Percentiles rank a stretch among this genome's conserved stretches.
Evolutionary conservation across 2,329 filamentous ascomycete species (phyloP).

Genomic region (Diaporthe sp.): DNA sequence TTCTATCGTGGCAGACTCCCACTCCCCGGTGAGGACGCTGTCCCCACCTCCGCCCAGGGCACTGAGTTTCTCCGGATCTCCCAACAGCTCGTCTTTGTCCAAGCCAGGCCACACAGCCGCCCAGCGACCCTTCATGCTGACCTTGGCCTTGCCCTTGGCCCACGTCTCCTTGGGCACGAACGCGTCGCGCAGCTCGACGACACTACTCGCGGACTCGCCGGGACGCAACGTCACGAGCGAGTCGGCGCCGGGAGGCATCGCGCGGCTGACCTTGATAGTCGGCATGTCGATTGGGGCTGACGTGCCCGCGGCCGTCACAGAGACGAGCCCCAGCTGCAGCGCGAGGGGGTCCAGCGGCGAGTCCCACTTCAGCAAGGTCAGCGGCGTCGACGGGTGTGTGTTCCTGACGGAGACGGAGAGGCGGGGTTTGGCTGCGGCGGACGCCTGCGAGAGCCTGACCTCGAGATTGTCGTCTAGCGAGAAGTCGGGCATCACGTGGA

Average conservation of each 20-base stretch:
- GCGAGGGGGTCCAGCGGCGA: slow-evolving; percentile 60
- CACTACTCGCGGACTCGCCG: slow-evolving; percentile 43
- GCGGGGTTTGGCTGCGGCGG: slow-evolving; percentile 41
- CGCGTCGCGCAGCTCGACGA: slow-evolving; percentile 1
- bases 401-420: slow-evolving; percentile 56
- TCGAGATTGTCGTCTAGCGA: background rate
- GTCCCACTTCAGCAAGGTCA: slow-evolving; percentile 58
- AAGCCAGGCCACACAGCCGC: background rate
- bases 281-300: slow-evolving; percentile 52
- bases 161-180: background rate
- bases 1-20: background rate
- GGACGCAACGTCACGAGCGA: slow-evolving; percentile 54
- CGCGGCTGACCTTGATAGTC: slow-evolving; percentile 52
- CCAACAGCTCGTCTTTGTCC: background rate
- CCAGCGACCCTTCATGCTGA: background rate
- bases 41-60: slow-evolving; percentile 8
- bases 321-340: slow-evolving; percentile 56
- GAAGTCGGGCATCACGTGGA: slow-evolving; percentile 10
- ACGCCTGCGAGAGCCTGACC: background rate
- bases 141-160: slow-evolving; percentile 41
- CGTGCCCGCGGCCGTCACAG: slow-evolving; percentile 52
- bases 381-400: slow-evolving; percentile 48
- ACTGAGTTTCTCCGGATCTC: background rate
- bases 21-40: background rate
- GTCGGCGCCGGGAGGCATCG: slow-evolving; percentile 56